Evolutionary conservation across 164 flowering plant species (phyloP), one percentile per base, ranked within the genome.

Genomic region (Macadamia integrifolia): DNA sequence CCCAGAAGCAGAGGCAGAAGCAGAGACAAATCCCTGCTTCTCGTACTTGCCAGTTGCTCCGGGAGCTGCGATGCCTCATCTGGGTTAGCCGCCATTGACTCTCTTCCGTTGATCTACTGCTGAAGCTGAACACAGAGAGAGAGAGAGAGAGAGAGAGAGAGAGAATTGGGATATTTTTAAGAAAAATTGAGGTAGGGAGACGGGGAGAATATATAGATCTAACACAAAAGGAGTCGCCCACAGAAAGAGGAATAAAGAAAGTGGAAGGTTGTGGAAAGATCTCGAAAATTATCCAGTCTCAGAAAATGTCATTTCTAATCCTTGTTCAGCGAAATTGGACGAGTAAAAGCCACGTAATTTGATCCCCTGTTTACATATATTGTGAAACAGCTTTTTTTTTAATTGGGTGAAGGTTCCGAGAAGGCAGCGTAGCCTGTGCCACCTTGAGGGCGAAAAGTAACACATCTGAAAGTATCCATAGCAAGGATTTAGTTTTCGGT

Each of bases 231-330:
- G 11, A 17, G 11, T 60, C 31, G 79, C 75, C 75, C 73, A 76
- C 73, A 5, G 40, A 35, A 35, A 35, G 3, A 35, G 40, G 40
- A 35, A 35, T 35, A 35, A 15, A 77, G 86, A 87, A 83, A 76
- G 70, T 9, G 79, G 86, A 87, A 83, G 68, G 74, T 78, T 66
- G 86, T 82, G 69, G 91, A 87, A 85, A 58, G 77, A 77, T 87
- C 89, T 87, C 76, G 91, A 87, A 83, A 31, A 53, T 52, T 35
- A 46, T 43, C 50, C 12, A 3, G 50, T 11, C 9, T 46, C 7
- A 2, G 3, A 35, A 35, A 35, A 35, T 2, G 40, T 5, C 40
- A 35, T 35, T 2, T 35, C 40, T 35, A 5, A 35, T 35, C 40
- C 5, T 35, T 5, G 40, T 35, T 35, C 5, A 35, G 40, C 5